Percentiles rank a stretch among this genome's conserved stretches.
Conservation (phyloP, 768 basidiomycete species). For the Ephemerocybe angulata region DNA sequence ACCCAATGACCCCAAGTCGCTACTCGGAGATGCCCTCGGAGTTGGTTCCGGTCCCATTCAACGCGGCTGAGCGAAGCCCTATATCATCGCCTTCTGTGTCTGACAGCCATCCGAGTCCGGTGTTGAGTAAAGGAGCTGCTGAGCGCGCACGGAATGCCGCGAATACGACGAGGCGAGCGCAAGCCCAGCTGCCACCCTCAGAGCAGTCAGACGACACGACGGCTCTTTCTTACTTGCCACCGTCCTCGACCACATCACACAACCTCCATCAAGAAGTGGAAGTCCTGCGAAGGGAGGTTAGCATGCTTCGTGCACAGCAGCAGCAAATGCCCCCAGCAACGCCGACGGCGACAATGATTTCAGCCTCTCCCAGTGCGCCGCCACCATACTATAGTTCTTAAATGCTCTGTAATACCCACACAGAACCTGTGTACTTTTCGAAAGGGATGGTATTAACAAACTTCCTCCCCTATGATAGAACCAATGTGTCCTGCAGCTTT, state of each 20-base stretch:
- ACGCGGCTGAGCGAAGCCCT: not conserved
- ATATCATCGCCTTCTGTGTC: not conserved
- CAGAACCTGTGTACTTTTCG: too few relatives aligned
- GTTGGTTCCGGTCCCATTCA: not conserved
- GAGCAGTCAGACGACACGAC: not conserved
- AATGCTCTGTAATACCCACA: too few relatives aligned
- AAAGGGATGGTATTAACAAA: too few relatives aligned
- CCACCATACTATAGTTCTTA: too few relatives aligned
- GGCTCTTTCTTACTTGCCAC: not conserved
- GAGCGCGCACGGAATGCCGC: not conserved
- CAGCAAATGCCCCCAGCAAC: too few relatives aligned
- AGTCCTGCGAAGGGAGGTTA: constrained; percentile 1
- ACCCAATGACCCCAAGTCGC: not conserved
- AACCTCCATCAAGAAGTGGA: constrained; percentile 2
- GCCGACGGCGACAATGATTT: too few relatives aligned
- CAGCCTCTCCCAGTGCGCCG: too few relatives aligned
- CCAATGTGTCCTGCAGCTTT: too few relatives aligned
- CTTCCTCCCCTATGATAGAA: too few relatives aligned
- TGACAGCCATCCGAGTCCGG: not conserved
- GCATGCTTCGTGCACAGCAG: not conserved
- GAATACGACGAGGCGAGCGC: not conserved
- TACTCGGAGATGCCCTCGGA: not conserved
- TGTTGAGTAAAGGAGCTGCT: not conserved
- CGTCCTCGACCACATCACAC: not conserved
- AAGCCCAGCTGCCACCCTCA: not conserved